Evolutionary conservation across 192 early-diverging fungal species (phyloP), one percentile per base, ranked within the genome.

Genomic region (Phlyctochytrium planicorne): DNA sequence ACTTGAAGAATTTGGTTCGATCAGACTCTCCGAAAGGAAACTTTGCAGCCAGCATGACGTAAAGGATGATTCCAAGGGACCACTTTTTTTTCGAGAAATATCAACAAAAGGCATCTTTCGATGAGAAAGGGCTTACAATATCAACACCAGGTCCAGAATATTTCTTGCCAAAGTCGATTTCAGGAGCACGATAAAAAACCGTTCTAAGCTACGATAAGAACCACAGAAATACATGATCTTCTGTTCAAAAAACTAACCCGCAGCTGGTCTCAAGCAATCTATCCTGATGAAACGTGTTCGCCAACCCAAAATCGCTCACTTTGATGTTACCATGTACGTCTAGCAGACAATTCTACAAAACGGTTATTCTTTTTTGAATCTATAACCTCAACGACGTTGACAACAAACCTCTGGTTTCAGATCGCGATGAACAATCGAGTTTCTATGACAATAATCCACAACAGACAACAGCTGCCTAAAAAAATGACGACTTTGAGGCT

Each of bases 141-240:
- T 98, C 96, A 33, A 98, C 88, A 66, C 97, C 96, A 10, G 96
- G 94, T 2, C 96, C 96, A 61, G 80, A 78, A 70, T 98, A 98
- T 34, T 87, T 91, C 59, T 90, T 89, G 29, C 92, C 94, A 59
- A 91, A 79, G 25, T 82, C 78, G 65, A 85, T 67, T 53, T 85
- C 83, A 17, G 83, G 83, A 25, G 83, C 83, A 37, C 80, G 80
- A 63, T 87, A 87, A 14, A 83, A 85, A 2, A 84, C 84, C 1
- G 80, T 80, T 10, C 82, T 82, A 77, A 36, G 20, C 4, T 17
- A 33, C n/a, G n/a, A n/a, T n/a, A n/a, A n/a, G n/a, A n/a, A n/a
- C n/a, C n/a, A n/a, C n/a, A n/a, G n/a, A n/a, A n/a, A n/a, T n/a
- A 3, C 10, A 69, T 23, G 29, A 12, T 29, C 33, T 17, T 6